Evolutionary conservation across 1,284 basidiomycete species (phyloP).

Genomic region (Peniophora sp.): DNA sequence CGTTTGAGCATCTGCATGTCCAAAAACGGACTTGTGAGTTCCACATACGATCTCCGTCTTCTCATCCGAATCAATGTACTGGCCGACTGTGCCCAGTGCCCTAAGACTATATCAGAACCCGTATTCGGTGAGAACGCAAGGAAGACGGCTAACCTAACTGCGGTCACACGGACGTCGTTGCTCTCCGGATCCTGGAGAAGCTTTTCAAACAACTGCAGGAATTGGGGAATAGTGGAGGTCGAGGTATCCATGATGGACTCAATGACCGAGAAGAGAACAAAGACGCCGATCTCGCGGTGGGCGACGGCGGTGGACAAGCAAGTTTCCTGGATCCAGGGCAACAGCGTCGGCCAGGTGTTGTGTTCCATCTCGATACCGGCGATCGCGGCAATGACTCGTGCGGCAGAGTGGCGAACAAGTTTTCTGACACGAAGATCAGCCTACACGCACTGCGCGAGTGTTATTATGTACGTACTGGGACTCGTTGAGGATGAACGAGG

Average conservation of each 20-base stretch:
- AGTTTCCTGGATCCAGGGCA: constrained; percentile 84
- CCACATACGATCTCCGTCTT: constrained; percentile 76
- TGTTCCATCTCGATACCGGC: constrained; percentile 84
- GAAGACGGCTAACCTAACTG: constrained; percentile 55
- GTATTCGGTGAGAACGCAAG: background rate
- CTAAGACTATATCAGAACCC: constrained; percentile 27
- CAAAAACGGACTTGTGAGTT: background rate
- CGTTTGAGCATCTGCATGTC: constrained; percentile 2
- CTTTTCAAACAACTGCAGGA: constrained; percentile 79
- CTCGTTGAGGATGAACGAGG: constrained; percentile 76
- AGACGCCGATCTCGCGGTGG: constrained; percentile 89
- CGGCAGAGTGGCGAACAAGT: constrained; percentile 83
- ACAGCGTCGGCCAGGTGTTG: constrained; percentile 81
- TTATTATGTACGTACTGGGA: constrained; percentile 48
- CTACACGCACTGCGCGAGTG: constrained; percentile 8
- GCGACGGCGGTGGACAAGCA: constrained; percentile 61
- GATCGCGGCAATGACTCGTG: constrained; percentile 90
- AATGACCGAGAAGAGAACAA: constrained; percentile 87
- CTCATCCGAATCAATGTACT: constrained; percentile 88
- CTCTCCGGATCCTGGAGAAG: constrained; percentile 87
- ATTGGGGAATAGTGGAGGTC: constrained; percentile 66
- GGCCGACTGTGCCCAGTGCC: constrained; percentile 86
- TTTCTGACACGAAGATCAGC: constrained; percentile 39
- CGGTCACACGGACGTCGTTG: constrained; percentile 86
- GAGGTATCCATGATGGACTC: constrained; percentile 90